A percentile compares a stretch with the other conserved stretches of the same genome.
phyloP scores from a whole-genome alignment of 2,329 filamentous ascomycete species.

The Talaromyces sp. region DNA sequence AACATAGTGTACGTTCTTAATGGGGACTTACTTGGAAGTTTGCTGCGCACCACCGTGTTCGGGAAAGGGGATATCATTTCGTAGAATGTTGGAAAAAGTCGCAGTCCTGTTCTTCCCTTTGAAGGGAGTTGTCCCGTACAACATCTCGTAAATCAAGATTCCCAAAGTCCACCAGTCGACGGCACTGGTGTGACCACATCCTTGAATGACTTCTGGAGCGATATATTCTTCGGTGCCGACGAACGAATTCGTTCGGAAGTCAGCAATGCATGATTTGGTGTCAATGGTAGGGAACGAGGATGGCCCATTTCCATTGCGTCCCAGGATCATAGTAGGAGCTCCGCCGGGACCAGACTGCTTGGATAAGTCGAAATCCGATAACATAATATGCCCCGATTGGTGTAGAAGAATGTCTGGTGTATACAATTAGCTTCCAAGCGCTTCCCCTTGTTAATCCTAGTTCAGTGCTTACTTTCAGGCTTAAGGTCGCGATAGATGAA shows the following conservation, averaged over 20 bases:
- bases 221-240: conserved; percentile 99
- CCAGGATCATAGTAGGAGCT: conserved; percentile 95
- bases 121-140: conserved; percentile 97
- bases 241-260: conserved; percentile 97
- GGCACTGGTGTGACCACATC: conserved; percentile 94
- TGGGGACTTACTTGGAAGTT: conserved; percentile 75
- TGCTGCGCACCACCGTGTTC: conserved; percentile 79
- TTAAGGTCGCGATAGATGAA: conserved; percentile 99
- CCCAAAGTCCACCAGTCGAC: conserved; percentile 99
- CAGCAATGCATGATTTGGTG: conserved; percentile 95
- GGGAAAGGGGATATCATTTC: conserved; percentile 93
- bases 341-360: conserved; percentile 96
- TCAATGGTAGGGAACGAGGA: conserved; percentile 93
- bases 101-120: conserved; percentile 99
- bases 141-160: conserved; percentile 97
- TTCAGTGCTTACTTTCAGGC: conserved; percentile 72
- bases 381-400: conserved; percentile 99
- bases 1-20: background rate
- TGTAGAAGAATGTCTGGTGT: conserved; percentile 84
- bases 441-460: background rate
- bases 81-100: conserved; percentile 93
- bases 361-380: conserved; percentile 96
- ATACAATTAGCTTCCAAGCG: background rate
- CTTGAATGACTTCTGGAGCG: conserved; percentile 97
- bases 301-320: conserved; percentile 79